Base-by-base conservation (phyloP, 2,329 filamentous ascomycete genomes). In the Colletotrichum higginsianum region DNA sequence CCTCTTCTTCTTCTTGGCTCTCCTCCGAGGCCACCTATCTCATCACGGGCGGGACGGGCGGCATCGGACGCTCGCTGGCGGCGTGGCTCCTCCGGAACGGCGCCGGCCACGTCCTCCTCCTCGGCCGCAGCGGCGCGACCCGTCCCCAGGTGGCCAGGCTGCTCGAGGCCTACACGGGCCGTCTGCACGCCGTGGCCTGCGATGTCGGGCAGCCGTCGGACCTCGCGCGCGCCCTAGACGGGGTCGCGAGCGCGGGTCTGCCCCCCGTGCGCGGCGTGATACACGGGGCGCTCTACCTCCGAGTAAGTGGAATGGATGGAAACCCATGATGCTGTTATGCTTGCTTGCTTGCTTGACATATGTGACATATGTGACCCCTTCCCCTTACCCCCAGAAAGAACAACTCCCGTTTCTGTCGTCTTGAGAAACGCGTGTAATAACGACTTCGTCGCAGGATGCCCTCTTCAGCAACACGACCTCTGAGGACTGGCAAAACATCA, bases 391-490 rank as follows among this genome's bases (percentile, higher is more conserved):
- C 23, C 23, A 30, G 5, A 30, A 30, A 30, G 26, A 30, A 30
- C 26, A 30, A 42, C 3, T 16, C 21, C 11, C n/a, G 12, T n/a
- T 11, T 42, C 40, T 42, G 15, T 15, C 40, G 11, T 42, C 26
- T 2, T 42, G 4, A 3, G 13, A 12, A 42, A 42, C 3, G 40
- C 40, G 11, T 42, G 5, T 15, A 15, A 4, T 16, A 44, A 44
- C 16, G 13, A 44, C 7, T 15, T 42, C 11, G 15, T 23, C 77
- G 3, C 21, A 73, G 35, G 55, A 58, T 30, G 78, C 80, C 2
- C 76, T 85, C 0, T 88, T 87, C 67, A 79, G 83, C n/a, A 83
- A 83, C 71, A 88, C 89, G 86, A 80, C 79, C 0, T 82, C 80
- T 66, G 76, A 79, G 0, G 79, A 84, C 60, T 89, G 86, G 84